Conservation (phyloP, 441 rosid species). For the Arabidopsis lyrata region DNA sequence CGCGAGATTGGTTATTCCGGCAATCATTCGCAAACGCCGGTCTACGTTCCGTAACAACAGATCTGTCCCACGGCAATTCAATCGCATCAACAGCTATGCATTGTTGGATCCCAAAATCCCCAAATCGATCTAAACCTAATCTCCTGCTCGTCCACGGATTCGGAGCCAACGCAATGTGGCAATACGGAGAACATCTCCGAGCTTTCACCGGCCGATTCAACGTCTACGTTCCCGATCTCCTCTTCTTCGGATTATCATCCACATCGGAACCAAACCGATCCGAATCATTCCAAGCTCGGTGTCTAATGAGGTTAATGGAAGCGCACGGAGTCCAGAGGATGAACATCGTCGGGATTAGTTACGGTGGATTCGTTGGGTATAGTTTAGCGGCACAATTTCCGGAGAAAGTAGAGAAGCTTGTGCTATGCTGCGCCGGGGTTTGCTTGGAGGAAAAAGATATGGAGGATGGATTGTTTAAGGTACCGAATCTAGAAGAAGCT, state of each 20-base stretch:
- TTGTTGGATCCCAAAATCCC: conserved; percentile 69
- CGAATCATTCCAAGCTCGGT: conserved; percentile 65
- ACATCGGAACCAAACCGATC: conserved; percentile 53
- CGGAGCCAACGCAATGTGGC: conserved; percentile 87
- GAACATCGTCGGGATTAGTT: conserved; percentile 72
- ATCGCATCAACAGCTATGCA: conserved; percentile 59
- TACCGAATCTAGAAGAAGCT: conserved; percentile 66
- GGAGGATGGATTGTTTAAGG: conserved; percentile 65
- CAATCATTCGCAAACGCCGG: conserved; percentile 66
- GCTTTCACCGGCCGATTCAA: conserved; percentile 60
- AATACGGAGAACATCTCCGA: conserved; percentile 63
- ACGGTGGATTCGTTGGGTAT: conserved; percentile 81
- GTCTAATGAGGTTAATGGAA: conserved; percentile 61
- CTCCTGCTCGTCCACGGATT: conserved; percentile 76
- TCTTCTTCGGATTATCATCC: conserved; percentile 63
- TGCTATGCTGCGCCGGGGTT: conserved; percentile 73
- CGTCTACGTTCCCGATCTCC: conserved; percentile 75
- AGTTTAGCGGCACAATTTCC: conserved; percentile 69
- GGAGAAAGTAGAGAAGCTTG: conserved; percentile 59
- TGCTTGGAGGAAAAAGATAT: conserved; percentile 80
- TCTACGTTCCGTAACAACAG: conserved; percentile 56
- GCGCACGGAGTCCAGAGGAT: conserved; percentile 51
- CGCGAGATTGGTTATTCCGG: conserved; percentile 73
- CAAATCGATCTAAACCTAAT: conserved; percentile 52
- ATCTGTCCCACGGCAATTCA: conserved; percentile 54